Evolutionary conservation across 2,329 filamentous ascomycete genomes (phyloP), one percentile per base, ranked within the genome.

Genomic region (Fusarium brachygibbosum): DNA sequence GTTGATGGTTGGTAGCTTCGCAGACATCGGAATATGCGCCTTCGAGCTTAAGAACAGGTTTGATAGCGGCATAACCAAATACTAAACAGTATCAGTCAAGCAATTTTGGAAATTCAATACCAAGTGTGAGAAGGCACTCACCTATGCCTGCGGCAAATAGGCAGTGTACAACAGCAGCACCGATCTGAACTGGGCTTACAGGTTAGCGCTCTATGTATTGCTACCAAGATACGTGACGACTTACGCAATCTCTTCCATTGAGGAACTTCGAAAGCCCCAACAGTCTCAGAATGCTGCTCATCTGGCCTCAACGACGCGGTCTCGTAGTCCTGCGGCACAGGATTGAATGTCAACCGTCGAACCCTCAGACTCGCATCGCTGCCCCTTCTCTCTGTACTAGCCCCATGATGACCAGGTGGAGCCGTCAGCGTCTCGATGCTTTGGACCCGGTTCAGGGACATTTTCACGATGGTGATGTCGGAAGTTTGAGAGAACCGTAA

Each of bases 1-100:
- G 58, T 28, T 63, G 52, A 25, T 71, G 51, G 31, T 68, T 58
- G 38, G 40, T 38, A 17, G 51, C 75, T 76, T 41, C 76, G 67
- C 93, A 96, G 34, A 84, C 79, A 50, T 92, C 84, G 40, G 83
- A 83, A 77, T 94, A 95, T 12, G 92, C 90, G 4, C 89, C 89
- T 76, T 94, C 90, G 14, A 84, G 80, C 64, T 94, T 91, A 28
- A 97, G 83, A 11, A 96, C 87, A 1, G 93, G 93, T 77, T 96
- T 97, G 71, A 97, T 84, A 14, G 93, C 93, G 16, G 93, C 93
- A 78, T 93, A 97, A 34, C 93, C 93, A 79, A 96, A 96, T 19
- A 96, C 88, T 70, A 32, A 19, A 38, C 9, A 42, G 12, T 11
- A 17, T 63, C 28, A 61, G 42, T 16, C 35, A 19, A 19, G 28